Evolutionary conservation across 1,139 yeast genomes (phyloP).

Genomic region (Pichiaceae sp.): DNA sequence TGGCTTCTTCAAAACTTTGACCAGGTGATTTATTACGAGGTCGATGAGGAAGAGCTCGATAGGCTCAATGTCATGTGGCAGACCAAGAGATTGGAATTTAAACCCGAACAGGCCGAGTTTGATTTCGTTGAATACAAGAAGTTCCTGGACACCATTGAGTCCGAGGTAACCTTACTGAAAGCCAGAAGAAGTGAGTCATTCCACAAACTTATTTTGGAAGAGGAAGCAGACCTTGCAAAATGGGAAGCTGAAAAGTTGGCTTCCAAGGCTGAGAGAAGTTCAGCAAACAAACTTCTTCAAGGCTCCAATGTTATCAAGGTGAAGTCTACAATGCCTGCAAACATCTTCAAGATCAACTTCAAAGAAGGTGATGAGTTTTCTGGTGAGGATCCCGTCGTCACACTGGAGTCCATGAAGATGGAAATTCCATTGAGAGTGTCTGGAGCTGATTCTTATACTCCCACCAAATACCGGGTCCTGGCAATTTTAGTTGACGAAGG

Average conservation of each 20-base stretch:
- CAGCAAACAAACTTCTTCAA: conserved; percentile 13
- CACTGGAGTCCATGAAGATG: conserved; percentile 40
- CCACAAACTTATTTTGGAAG: conserved; percentile 19
- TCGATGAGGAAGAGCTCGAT: conserved; percentile 23
- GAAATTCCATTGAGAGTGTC: conserved; percentile 29
- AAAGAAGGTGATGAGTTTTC: conserved; percentile 26
- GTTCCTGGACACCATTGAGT: conserved; percentile 22
- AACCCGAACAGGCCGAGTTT: conserved; percentile 22
- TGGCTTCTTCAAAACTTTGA: conserved; percentile 30
- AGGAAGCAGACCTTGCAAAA: conserved; percentile 17
- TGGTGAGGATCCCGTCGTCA: conserved; percentile 27
- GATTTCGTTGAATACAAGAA: conserved; percentile 25
- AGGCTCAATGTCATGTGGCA: conserved; percentile 23
- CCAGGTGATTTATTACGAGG: conserved; percentile 31
- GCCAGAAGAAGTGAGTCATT: conserved; percentile 19
- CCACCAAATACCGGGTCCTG: conserved; percentile 18
- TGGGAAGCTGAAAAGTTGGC: conserved; percentile 26
- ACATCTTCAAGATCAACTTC: conserved; percentile 24
- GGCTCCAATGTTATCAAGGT: conserved; percentile 24
- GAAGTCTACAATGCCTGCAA: conserved; percentile 25
- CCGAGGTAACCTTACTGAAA: conserved; percentile 18
- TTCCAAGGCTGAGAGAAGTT: conserved; percentile 18
- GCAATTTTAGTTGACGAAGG: conserved; percentile 27
- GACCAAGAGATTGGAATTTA: conserved; percentile 24
- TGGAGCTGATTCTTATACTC: conserved; percentile 16